A percentile compares a stretch with the other conserved stretches of the same genome.
Conservation (phyloP, 345 rosid species). For the Clausena lansium region DNA sequence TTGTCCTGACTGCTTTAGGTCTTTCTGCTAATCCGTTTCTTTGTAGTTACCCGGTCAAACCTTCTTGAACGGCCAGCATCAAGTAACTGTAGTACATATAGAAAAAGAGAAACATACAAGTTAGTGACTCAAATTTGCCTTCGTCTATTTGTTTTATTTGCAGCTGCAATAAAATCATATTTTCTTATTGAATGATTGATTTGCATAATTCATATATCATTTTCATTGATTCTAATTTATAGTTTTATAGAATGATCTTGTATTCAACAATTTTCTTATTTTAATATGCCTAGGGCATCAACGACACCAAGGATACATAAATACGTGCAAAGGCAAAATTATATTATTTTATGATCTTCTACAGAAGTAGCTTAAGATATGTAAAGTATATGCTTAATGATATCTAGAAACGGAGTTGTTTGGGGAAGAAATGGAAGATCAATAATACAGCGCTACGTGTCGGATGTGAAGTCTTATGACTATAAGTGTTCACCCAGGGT, state of each 20-base stretch:
- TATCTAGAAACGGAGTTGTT: too few relatives aligned
- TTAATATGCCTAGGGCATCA: not conserved
- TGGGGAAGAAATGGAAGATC: too few relatives aligned
- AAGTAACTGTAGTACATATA: not conserved
- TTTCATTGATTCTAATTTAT: not conserved
- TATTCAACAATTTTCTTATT: not conserved
- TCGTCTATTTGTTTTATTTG: not conserved
- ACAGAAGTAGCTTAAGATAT: too few relatives aligned
- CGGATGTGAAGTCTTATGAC: too few relatives aligned
- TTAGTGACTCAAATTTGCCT: not conserved
- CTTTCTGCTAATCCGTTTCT: not conserved
- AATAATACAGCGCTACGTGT: too few relatives aligned
- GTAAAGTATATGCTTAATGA: too few relatives aligned
- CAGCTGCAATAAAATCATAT: not conserved
- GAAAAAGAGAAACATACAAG: not conserved
- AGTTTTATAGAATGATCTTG: too few relatives aligned
- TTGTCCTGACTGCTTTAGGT: not conserved
- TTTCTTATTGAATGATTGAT: not conserved
- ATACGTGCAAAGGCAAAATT: too few relatives aligned
- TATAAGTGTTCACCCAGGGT: too few relatives aligned
- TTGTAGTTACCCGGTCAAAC: not conserved
- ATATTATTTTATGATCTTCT: too few relatives aligned
- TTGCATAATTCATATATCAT: not conserved
- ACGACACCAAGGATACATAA: too few relatives aligned
- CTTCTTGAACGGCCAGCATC: slow-evolving; percentile 4